Evolutionary conservation across 768 basidiomycete genomes (phyloP).

Genomic region (Pholiota molesta): DNA sequence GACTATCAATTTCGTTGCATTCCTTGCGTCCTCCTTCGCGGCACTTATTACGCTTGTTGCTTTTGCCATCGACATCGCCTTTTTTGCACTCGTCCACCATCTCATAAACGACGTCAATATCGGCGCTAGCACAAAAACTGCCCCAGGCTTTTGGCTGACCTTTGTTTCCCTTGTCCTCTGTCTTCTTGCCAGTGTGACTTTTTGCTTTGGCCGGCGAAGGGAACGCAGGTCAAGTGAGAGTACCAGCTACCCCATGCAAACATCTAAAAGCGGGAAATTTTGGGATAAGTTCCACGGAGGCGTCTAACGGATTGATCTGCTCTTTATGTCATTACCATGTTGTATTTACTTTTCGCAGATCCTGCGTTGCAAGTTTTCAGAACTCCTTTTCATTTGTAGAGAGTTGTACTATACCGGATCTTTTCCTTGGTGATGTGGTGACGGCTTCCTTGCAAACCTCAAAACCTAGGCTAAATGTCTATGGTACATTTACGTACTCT

Average conservation of each 20-base stretch:
- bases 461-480: no score
- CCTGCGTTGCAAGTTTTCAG: no score
- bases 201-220: constrained; percentile 69
- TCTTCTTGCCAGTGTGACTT: constrained; percentile 65
- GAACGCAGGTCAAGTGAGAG: constrained; percentile 49
- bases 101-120: constrained; percentile 55
- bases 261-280: neutral
- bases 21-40: constrained; percentile 72
- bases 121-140: constrained; percentile 48
- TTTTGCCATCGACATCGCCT: constrained; percentile 77
- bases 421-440: no score
- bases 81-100: constrained; percentile 63
- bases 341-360: no score
- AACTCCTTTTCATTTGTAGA: no score
- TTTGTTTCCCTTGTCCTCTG: constrained; percentile 67
- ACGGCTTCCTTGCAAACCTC: no score
- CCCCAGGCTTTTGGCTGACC: constrained; percentile 74
- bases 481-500: no score
- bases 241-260: constrained; percentile 36
- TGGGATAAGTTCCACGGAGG: neutral
- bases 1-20: constrained; percentile 62
- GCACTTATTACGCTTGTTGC: constrained; percentile 70
- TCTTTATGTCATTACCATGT: no score
- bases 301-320: no score
- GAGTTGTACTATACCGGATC: no score